phyloP scores from a whole-genome alignment of 345 rosid genomes.

The Rubroshorea leprosula region DNA sequence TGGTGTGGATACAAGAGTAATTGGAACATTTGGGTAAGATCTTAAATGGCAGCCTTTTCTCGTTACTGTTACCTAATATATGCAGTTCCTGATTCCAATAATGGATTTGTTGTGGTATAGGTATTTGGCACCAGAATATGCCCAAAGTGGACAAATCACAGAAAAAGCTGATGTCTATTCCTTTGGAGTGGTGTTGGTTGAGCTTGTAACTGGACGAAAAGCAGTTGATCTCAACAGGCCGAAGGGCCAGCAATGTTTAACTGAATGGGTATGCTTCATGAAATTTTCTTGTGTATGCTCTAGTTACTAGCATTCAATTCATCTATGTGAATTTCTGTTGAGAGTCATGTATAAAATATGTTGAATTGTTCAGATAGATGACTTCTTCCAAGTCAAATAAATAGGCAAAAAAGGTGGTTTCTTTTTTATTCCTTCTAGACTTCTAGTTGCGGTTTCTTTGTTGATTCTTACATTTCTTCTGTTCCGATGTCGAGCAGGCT shows the following conservation, averaged over 20 bases:
- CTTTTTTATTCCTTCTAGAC: background rate
- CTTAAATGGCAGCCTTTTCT: constrained; percentile 13
- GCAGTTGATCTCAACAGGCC: constrained; percentile 90
- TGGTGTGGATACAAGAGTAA: constrained; percentile 93
- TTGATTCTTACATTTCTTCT: background rate
- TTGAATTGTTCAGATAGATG: no score
- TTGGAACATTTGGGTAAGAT: constrained; percentile 93
- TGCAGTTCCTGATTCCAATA: constrained; percentile 3
- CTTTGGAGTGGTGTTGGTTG: constrained; percentile 91
- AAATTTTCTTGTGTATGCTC: background rate
- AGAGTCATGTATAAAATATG: no score
- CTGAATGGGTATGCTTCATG: constrained; percentile 78
- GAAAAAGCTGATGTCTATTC: constrained; percentile 98
- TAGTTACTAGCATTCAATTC: background rate
- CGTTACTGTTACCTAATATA: background rate
- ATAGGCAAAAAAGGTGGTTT: background rate
- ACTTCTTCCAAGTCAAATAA: no score
- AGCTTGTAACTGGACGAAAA: constrained; percentile 94
- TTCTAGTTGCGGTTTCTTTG: no score
- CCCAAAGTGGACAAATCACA: constrained; percentile 96
- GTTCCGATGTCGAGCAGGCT: constrained; percentile 46
- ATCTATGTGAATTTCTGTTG: no score
- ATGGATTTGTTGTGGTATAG: constrained; percentile 32
- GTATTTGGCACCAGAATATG: constrained; percentile 98
- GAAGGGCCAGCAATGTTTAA: constrained; percentile 94